A percentile compares a stretch with the other conserved stretches of the same genome.
phyloP scores from a whole-genome alignment of 768 basidiomycete genomes.

The Saitozyma sp. region DNA sequence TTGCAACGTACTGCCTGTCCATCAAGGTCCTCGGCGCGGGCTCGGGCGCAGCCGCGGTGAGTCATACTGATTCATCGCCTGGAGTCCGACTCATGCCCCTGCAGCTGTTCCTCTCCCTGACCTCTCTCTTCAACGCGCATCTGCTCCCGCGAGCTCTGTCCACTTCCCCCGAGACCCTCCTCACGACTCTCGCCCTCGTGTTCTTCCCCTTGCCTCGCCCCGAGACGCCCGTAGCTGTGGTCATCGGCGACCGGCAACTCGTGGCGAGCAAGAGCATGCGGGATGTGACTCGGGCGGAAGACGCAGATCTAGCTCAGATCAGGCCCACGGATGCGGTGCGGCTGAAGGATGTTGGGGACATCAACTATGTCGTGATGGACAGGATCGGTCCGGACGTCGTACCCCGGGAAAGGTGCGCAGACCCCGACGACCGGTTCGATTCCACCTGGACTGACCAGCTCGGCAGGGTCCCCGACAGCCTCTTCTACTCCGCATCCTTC shows the following conservation, averaged over 20 bases:
- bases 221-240: neutral
- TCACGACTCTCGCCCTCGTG: slow-evolving; percentile 73
- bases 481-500: slow-evolving; percentile 54
- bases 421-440: neutral
- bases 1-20: slow-evolving; percentile 68
- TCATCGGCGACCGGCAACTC: neutral
- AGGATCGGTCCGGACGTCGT: slow-evolving; percentile 10
- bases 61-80: slow-evolving; percentile 45
- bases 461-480: too few species aligned
- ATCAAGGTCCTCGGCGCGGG: slow-evolving; percentile 61
- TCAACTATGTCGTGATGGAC: slow-evolving; percentile 34
- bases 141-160: slow-evolving; percentile 83
- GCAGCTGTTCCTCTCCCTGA: slow-evolving; percentile 75
- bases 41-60: slow-evolving; percentile 65
- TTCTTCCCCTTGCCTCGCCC: slow-evolving; percentile 60
- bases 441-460: too few species aligned
- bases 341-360: slow-evolving; percentile 9
- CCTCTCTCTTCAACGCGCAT: slow-evolving; percentile 83
- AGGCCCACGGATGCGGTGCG: neutral
- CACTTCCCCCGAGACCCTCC: slow-evolving; percentile 86
- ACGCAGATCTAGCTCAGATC: neutral
- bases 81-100: slow-evolving; percentile 1
- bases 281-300: neutral
- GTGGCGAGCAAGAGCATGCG: slow-evolving; percentile 6
- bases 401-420: neutral